Percentiles rank a stretch among this genome's conserved stretches.
Evolutionary conservation across 139 green algal species (phyloP).

Genomic region (Auxenochlorella pyrenoidosa): DNA sequence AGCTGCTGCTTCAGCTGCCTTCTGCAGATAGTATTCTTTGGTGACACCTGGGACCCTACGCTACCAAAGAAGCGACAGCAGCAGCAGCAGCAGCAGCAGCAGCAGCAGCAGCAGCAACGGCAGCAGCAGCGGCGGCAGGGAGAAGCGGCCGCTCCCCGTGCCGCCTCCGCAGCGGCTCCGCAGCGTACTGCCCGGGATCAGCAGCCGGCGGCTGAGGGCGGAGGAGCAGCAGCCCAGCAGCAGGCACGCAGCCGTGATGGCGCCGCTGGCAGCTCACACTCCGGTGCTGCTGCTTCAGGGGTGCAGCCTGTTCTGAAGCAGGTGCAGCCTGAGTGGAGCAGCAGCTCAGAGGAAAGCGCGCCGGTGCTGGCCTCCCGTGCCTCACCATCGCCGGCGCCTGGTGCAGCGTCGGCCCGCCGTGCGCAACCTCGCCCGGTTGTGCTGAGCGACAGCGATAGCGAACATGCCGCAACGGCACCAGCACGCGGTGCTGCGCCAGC

Average conservation of each 20-base stretch:
- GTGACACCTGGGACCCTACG: neutral
- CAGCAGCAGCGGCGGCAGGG: neutral
- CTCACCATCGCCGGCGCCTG: too few relatives aligned
- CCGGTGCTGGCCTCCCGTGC: too few relatives aligned
- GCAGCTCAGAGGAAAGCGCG: too few relatives aligned
- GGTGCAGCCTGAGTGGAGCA: too few relatives aligned
- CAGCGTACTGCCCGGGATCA: neutral
- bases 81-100: neutral
- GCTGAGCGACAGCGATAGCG: too few relatives aligned
- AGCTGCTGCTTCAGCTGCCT: neutral
- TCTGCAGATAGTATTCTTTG: constrained; percentile 2
- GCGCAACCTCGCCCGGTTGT: too few relatives aligned
- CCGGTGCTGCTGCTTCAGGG: too few relatives aligned
- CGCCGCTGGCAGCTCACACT: too few relatives aligned
- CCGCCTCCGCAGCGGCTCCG: neutral
- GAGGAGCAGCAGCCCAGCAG: neutral
- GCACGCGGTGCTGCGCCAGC: neutral
- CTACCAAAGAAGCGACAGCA: neutral
- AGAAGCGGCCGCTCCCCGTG: neutral
- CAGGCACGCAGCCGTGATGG: too few relatives aligned
- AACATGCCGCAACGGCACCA: neutral
- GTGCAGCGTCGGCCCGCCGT: too few relatives aligned
- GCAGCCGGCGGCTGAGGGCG: too few relatives aligned
- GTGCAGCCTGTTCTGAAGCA: too few relatives aligned
- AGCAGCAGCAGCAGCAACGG: constrained; percentile 2